Evolutionary conservation across 2,329 filamentous ascomycete genomes (phyloP).

Genomic region (Pezicula neosporulosa): DNA sequence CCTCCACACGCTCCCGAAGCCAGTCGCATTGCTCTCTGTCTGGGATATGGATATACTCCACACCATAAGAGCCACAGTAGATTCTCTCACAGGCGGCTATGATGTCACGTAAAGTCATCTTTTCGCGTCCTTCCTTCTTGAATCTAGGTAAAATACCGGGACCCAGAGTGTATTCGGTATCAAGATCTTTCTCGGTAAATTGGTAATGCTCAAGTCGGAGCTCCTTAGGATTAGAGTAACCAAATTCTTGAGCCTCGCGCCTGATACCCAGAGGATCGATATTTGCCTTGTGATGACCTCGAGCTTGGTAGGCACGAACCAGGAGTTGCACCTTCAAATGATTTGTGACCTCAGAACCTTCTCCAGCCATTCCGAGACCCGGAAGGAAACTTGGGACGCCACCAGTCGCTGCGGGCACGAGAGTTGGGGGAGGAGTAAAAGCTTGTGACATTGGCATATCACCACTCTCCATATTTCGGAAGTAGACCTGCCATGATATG

Average conservation of each 20-base stretch:
- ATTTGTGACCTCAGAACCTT: conserved; percentile 83
- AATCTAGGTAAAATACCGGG: conserved; percentile 95
- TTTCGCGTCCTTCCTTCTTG: conserved; percentile 81
- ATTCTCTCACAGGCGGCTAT: conserved; percentile 89
- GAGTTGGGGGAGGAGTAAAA: conserved; percentile 90
- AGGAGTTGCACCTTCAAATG: conserved; percentile 98
- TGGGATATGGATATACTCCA: conserved; percentile 98
- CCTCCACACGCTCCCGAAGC: conserved; percentile 92
- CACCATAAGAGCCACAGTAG: conserved; percentile 95
- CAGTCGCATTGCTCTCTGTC: conserved; percentile 98
- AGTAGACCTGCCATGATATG: conserved; percentile 98
- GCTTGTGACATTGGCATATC: conserved; percentile 97
- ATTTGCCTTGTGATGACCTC: conserved; percentile 96
- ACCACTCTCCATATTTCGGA: conserved; percentile 98
- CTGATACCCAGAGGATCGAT: conserved; percentile 96
- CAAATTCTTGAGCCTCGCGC: conserved; percentile 77
- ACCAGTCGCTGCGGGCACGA: conserved; percentile 78
- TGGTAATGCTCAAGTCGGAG: conserved; percentile 90
- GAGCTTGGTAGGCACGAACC: conserved; percentile 94
- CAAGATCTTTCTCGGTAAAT: conserved; percentile 91
- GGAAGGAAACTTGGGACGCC: conserved; percentile 72
- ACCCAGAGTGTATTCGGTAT: conserved; percentile 86
- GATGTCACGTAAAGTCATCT: conserved; percentile 96
- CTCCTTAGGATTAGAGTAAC: conserved; percentile 87
- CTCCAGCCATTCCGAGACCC: conserved; percentile 61